Percentiles rank a stretch among this genome's conserved stretches.
Conservation (phyloP, 768 basidiomycete species). For the Hydnum rufescens region DNA sequence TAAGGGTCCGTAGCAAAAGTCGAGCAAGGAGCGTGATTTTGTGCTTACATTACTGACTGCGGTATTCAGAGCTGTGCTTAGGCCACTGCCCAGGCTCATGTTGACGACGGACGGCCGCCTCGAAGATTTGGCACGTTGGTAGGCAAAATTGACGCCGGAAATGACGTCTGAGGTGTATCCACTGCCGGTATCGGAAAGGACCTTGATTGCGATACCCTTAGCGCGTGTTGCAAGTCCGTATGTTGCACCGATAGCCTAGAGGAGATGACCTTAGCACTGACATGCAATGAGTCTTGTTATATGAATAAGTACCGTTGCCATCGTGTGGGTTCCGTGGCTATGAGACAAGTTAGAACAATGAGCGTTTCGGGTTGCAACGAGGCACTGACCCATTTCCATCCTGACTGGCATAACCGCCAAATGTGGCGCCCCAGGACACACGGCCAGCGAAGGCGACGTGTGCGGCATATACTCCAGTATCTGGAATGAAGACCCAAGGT, state of each 20-base stretch:
- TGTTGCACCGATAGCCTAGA: not conserved
- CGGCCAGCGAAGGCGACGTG: conserved; percentile 24
- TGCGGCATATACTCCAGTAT: conserved; percentile 13
- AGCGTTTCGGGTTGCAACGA: conserved; percentile 12
- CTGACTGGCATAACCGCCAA: conserved; percentile 16
- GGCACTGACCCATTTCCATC: conserved; percentile 29
- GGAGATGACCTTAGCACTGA: too few species aligned
- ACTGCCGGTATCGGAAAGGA: not conserved
- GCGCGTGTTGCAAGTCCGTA: not conserved
- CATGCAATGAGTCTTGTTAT: too few species aligned
- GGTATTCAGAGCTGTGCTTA: conserved; percentile 16
- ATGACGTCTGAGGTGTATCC: not conserved
- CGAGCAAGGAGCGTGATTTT: not conserved
- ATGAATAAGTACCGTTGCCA: too few species aligned
- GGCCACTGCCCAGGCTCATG: conserved; percentile 22
- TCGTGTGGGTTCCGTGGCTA: conserved; percentile 9
- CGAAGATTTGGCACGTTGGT: conserved; percentile 10
- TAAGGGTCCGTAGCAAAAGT: not conserved
- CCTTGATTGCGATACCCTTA: not conserved
- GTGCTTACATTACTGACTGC: conserved; percentile 17
- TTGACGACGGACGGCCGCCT: conserved; percentile 19
- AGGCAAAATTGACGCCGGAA: not conserved
- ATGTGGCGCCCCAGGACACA: conserved; percentile 23
- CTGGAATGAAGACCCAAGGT: conserved; percentile 3
- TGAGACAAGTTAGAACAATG: conserved; percentile 9